Conservation (phyloP, 768 basidiomycete species). For the Lepiota venenata region DNA sequence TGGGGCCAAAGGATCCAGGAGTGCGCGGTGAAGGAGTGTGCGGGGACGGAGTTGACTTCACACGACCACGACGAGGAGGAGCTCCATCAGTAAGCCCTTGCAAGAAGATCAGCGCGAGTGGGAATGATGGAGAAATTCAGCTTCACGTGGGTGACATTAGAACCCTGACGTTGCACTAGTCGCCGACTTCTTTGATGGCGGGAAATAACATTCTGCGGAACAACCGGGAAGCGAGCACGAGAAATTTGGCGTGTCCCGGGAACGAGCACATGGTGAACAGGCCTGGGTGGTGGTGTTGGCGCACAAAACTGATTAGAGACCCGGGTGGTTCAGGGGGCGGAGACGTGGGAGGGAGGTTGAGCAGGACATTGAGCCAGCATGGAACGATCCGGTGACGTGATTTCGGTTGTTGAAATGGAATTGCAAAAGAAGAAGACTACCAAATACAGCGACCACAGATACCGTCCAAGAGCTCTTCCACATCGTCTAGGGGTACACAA, state of each 20-base stretch:
- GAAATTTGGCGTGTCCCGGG: background rate
- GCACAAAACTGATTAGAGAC: background rate
- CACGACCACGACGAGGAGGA: slow-evolving; percentile 1
- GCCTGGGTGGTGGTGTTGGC: background rate
- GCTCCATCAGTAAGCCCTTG: slow-evolving; percentile 3
- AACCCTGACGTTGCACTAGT: slow-evolving; percentile 11
- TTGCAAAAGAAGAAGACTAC: slow-evolving; percentile 23
- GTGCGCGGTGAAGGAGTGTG: background rate
- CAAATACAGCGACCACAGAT: slow-evolving; percentile 7
- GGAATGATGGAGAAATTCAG: slow-evolving; percentile 3
- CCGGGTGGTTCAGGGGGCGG: background rate
- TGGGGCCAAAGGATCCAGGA: background rate
- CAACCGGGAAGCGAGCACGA: background rate
- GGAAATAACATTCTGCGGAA: background rate
- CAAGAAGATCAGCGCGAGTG: slow-evolving; percentile 1
- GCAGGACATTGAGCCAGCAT: background rate
- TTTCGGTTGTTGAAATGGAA: slow-evolving; percentile 26
- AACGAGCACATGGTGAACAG: background rate
- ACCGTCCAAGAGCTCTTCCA: background rate
- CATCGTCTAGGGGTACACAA: background rate
- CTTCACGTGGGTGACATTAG: slow-evolving; percentile 10
- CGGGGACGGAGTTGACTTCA: background rate
- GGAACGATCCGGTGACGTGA: slow-evolving; percentile 29
- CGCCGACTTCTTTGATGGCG: slow-evolving; percentile 11
- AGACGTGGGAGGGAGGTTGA: background rate